Base-by-base conservation (phyloP, 2,329 filamentous ascomycete genomes). In the Pseudocercospora macadamiae region DNA sequence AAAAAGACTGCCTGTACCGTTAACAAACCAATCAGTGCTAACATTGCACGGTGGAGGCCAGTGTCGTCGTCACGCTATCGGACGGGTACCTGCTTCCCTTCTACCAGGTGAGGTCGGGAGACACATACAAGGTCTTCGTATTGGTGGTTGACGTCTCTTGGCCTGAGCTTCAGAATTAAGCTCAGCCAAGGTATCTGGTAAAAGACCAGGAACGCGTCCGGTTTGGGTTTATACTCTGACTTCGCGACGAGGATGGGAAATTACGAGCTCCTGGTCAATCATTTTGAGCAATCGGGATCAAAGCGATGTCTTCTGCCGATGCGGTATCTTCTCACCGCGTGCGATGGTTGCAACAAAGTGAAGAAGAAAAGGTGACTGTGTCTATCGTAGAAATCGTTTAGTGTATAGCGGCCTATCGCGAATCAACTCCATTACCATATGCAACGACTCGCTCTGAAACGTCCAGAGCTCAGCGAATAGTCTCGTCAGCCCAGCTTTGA, bases 231-330 rank as follows among this genome's bases (percentile, higher is more conserved):
- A 26, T 47, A 26, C 42, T 47, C 42, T 47, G 23, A 16, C 14
- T 42, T 21, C n/a, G 42, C 18, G 42, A 47, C 42, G 42, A 47
- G 19, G 42, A 47, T 23, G 42, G 42, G 42, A 47, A 47, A 47
- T 47, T 47, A 26, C 42, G 23, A 47, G 42, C 42, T 47, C 42
- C 42, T 47, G 21, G 42, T 47, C 37, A 21, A 42, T 42, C 37
- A 42, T 42, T 42, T 42, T 21, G 16, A 16, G 37, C 12, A 7
- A 42, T 21, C 37, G 37, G 37, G 12, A 4, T 12, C 1, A 19
- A 10, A 21, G 23, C 8, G 18, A 42, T 16, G 4, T 8, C 4
- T 4, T 42, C 18, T 42, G 37, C 37, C 37, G 37, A 42, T n/a
- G n/a, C n/a, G n/a, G n/a, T n/a, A n/a, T n/a, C n/a, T n/a, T n/a